Base-by-base conservation (phyloP, 768 basidiomycete species). In the Brasilioporus rufonigricans region DNA sequence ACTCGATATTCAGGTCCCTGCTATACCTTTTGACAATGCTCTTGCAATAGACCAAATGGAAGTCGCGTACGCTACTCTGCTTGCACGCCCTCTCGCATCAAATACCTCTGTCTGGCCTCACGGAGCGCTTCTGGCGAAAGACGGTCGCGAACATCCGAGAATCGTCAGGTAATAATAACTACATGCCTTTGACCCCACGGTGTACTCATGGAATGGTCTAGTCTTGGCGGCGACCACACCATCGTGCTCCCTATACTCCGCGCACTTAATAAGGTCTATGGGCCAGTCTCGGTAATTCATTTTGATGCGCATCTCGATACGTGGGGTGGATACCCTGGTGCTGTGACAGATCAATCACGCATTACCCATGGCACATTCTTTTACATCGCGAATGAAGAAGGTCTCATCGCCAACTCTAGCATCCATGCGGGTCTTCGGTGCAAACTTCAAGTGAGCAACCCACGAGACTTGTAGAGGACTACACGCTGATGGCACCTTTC, bases 291-390 rank as follows among this genome's bases (percentile, higher is more conserved):
- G 33, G 87, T 90, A 43, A 89, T 93, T 44, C 92, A 93, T 66
- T 91, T 93, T 58, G 91, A 93, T 63, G 87, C 79, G 7, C 86
- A 86, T 62, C 73, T 83, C 71, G 89, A 91, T 64, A 90, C 89
- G 8, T 80, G 69, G 83, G 52, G 66, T 52, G 69, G 65, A 33
- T 63, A 65, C 44, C 71, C 71, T 10, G 78, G 75, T 18, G 76
- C 66, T 18, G 61, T 68, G 36, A 81, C 80, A 21, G 80, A 77
- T 38, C 86, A 84, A 68, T 85, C 83, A 45, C 84, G 76, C 55
- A 75, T 92, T 38, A 93, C 85, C 0, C 93, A 95, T 61, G 93
- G 92, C 51, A 89, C 87, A 1, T 94, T 92, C 75, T 95, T 94
- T 74, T 82, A 84, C 69, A 68, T 89, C 35, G 93, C 93, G 0